A percentile compares a stretch with the other conserved stretches of the same genome.
Evolutionary conservation across 2,329 filamentous ascomycete genomes (phyloP).

Genomic region (Cadophora gregata): DNA sequence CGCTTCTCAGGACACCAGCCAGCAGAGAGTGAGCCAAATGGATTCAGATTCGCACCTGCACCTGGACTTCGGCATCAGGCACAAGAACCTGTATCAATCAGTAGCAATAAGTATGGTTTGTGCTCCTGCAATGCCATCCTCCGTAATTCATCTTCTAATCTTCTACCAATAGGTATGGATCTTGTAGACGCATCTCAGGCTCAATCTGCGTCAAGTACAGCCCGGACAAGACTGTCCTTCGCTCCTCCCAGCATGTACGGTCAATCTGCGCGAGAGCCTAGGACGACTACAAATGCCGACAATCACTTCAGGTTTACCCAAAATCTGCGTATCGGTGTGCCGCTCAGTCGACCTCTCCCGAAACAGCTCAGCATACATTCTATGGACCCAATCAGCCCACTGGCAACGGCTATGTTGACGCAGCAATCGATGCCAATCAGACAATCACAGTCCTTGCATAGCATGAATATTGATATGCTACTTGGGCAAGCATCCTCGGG

Average conservation of each 20-base stretch:
- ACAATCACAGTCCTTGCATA: not conserved
- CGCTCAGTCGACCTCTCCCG: constrained; percentile 25
- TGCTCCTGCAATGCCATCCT: not conserved
- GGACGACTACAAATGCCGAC: constrained; percentile 34
- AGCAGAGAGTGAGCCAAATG: constrained; percentile 18
- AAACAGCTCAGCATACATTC: constrained; percentile 18
- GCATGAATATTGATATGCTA: not conserved
- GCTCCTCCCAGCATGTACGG: constrained; percentile 31
- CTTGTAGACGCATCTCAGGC: not conserved
- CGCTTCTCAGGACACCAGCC: constrained; percentile 17
- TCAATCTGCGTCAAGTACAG: not conserved
- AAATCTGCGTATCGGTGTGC: constrained; percentile 33
- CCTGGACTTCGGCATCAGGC: constrained; percentile 22
- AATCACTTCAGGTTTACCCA: constrained; percentile 41
- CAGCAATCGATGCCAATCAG: constrained; percentile 27
- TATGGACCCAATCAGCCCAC: constrained; percentile 30
- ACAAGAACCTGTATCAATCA: constrained; percentile 21
- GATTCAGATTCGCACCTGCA: constrained; percentile 27
- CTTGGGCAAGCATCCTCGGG: not conserved
- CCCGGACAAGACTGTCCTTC: constrained; percentile 34
- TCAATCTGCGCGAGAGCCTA: constrained; percentile 29
- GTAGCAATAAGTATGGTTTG: constrained; percentile 25
- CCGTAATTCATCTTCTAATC: not conserved
- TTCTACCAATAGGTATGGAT: not conserved
- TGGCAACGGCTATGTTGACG: constrained; percentile 39